A percentile compares a stretch with the other conserved stretches of the same genome.
phyloP scores from a whole-genome alignment of 805 yeast genomes.

The Lachancea fermentati region DNA sequence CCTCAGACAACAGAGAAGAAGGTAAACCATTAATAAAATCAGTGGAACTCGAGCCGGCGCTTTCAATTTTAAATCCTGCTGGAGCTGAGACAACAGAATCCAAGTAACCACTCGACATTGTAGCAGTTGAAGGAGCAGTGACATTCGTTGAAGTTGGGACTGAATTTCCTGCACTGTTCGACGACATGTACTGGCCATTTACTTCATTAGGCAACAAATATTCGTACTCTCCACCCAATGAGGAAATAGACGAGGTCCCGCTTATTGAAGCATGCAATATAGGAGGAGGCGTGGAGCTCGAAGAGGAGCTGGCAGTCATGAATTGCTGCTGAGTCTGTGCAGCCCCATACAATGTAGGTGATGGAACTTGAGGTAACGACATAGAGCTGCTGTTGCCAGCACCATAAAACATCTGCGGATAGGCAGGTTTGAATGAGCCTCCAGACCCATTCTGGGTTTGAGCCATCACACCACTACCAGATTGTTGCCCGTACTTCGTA shows the following conservation, averaged over 20 bases:
- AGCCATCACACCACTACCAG: background rate
- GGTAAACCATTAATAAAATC: slow-evolving; percentile 8
- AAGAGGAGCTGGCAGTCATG: slow-evolving; percentile 10
- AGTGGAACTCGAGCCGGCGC: slow-evolving; percentile 1
- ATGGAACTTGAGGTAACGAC: slow-evolving; percentile 3
- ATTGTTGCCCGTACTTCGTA: slow-evolving; percentile 8
- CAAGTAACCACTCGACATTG: slow-evolving; percentile 2
- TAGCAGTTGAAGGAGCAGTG: background rate
- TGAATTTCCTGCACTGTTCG: too few species aligned
- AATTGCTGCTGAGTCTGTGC: slow-evolving; percentile 4
- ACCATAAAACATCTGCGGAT: slow-evolving; percentile 7
- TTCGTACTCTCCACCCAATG: slow-evolving; percentile 14
- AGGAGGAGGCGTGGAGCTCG: slow-evolving; percentile 18
- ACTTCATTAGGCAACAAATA: slow-evolving; percentile 13
- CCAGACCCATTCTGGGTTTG: background rate
- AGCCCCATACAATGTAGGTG: slow-evolving; percentile 4
- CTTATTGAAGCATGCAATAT: slow-evolving; percentile 17
- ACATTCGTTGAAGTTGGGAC: background rate
- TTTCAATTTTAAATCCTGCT: slow-evolving; percentile 1
- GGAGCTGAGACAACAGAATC: slow-evolving; percentile 4
- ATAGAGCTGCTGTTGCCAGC: slow-evolving; percentile 10
- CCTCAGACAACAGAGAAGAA: slow-evolving; percentile 3
- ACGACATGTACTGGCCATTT: slow-evolving; percentile 10
- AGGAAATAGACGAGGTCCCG: slow-evolving; percentile 16
- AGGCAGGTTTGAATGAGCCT: slow-evolving; percentile 5